Evolutionary conservation across 352 stramenopile genomes (phyloP).

Genomic region (Globisporangium okanoganense): DNA sequence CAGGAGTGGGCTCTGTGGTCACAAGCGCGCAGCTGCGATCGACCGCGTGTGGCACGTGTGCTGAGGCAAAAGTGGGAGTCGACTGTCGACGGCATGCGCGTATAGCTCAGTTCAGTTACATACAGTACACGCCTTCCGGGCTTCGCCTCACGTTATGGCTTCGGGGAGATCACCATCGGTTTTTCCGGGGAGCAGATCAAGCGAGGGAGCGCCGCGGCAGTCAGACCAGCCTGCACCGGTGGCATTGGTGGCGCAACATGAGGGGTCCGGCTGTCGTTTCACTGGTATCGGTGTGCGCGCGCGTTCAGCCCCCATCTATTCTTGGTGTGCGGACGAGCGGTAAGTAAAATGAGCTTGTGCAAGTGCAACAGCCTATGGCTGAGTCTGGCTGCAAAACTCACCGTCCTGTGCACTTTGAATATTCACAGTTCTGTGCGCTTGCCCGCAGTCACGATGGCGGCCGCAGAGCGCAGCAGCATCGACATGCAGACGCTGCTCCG

Average conservation of each 20-base stretch:
- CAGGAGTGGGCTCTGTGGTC: background rate
- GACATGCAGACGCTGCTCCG: background rate
- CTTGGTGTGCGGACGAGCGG: background rate
- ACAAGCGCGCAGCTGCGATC: constrained; percentile 1
- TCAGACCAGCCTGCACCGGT: too few relatives aligned
- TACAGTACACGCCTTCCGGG: background rate
- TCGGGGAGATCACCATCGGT: too few relatives aligned
- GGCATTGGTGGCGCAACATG: too few relatives aligned
- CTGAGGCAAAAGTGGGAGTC: background rate
- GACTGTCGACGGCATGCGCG: background rate
- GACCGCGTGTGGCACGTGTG: background rate
- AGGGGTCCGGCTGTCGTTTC: background rate
- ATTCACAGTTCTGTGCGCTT: background rate
- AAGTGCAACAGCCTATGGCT: background rate
- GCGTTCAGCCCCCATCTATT: background rate
- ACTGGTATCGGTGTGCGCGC: background rate
- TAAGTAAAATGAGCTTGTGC: background rate
- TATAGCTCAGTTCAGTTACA: background rate
- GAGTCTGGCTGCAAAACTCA: background rate
- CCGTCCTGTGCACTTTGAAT: background rate
- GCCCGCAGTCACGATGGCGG: background rate
- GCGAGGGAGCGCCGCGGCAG: too few relatives aligned
- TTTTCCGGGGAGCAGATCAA: too few relatives aligned
- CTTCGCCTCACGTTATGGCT: background rate
- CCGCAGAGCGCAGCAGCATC: background rate